Conservation (phyloP, 2,329 filamentous ascomycete genomes). For the Fusarium palustre region DNA sequence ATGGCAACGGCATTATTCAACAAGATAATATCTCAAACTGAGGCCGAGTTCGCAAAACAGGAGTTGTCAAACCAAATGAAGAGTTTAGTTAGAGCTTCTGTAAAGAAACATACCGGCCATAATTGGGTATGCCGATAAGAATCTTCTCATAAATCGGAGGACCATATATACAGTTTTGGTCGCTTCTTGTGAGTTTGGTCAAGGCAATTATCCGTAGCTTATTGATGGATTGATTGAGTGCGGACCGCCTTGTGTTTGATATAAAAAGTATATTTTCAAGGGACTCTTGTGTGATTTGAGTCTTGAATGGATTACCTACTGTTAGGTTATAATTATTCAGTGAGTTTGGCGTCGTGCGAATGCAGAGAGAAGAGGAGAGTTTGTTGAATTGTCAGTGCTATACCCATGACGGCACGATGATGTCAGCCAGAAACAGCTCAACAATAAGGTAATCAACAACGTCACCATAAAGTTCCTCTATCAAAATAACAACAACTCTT, state of each 20-base stretch:
- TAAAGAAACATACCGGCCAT: background rate
- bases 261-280: rapidly evolving
- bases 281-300: background rate
- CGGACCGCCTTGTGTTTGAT: background rate
- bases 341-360: background rate
- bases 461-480: conserved; percentile 14
- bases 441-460: conserved; percentile 13
- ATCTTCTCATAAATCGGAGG: background rate
- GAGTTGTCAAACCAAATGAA: background rate
- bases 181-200: background rate
- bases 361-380: conserved; percentile 12
- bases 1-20: no score
- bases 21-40: background rate
- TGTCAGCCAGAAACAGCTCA: conserved; percentile 16
- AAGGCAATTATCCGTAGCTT: background rate
- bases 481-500: conserved; percentile 5
- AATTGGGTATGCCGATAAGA: background rate
- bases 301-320: background rate
- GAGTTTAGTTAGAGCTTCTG: background rate
- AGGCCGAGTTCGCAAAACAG: background rate
- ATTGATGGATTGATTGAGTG: background rate
- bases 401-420: conserved; percentile 37
- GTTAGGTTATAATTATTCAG: background rate
- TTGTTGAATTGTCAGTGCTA: background rate
- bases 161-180: background rate